Percentiles rank a stretch among this genome's conserved stretches.
Conservation (phyloP, 495 filamentous ascomycete species). For the Lentithecium fluviatile region DNA sequence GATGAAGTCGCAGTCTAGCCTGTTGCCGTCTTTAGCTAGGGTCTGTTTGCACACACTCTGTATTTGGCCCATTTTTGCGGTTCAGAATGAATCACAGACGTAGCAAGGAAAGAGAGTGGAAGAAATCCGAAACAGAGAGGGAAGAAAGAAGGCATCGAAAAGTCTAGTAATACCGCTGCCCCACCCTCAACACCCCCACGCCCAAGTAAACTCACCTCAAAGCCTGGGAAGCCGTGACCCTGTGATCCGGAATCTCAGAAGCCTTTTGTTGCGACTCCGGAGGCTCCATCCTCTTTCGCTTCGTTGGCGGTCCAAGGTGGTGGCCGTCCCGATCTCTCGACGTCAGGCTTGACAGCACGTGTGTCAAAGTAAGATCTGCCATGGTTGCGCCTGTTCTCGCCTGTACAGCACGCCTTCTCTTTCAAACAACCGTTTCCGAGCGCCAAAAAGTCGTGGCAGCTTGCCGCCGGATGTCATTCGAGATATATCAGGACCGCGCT, state of each 20-base stretch:
- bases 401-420: too few species aligned
- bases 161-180: too few species aligned
- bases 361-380: neutral
- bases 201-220: neutral
- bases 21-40: neutral
- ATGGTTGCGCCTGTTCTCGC: neutral
- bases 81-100: neutral
- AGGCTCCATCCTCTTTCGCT: neutral
- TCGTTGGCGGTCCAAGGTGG: neutral
- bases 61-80: neutral
- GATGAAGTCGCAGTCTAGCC: conserved; percentile 9
- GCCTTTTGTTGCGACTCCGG: neutral
- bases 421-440: too few species aligned
- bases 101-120: neutral
- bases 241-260: neutral
- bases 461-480: too few species aligned
- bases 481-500: too few species aligned
- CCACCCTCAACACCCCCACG: too few species aligned
- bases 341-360: neutral
- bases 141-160: too few species aligned
- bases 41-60: neutral
- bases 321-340: neutral
- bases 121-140: neutral
- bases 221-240: neutral
- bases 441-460: too few species aligned